These are phyloP conservation scores for Colletotrichum zoysiae DNA, from an alignment of 2,329 filamentous ascomycete species.

Conservation along the genomic window DNA sequence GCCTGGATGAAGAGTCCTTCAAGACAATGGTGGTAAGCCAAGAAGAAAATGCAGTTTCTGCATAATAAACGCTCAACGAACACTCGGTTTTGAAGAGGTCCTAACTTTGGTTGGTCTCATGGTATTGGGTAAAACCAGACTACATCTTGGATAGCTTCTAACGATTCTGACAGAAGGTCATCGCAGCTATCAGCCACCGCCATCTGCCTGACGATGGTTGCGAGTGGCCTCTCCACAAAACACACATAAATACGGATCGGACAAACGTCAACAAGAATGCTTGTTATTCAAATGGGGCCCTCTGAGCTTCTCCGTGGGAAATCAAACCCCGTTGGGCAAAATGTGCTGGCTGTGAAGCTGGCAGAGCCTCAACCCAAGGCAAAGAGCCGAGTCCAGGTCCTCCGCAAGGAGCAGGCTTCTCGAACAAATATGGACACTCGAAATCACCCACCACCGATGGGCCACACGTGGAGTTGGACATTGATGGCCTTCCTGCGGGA, in stretches of 20 bases:
- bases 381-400: neutral
- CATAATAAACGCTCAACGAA: neutral
- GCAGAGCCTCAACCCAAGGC: constrained; percentile 19
- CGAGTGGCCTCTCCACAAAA: neutral
- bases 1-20: neutral
- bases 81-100: neutral
- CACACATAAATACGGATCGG: no score
- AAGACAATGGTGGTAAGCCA: neutral
- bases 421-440: constrained; percentile 17
- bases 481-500: constrained; percentile 35
- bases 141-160: neutral
- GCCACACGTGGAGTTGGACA: constrained; percentile 24
- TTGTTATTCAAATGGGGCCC: no score
- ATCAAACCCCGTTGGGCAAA: neutral
- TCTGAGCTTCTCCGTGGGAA: neutral
- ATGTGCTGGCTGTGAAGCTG: neutral
- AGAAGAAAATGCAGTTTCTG: neutral
- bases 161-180: neutral
- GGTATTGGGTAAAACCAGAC: neutral
- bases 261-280: neutral
- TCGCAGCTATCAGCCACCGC: neutral
- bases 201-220: neutral
- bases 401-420: constrained; percentile 36
- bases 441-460: constrained; percentile 11
- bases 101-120: no score